Conservation (phyloP, 2,329 filamentous ascomycete genomes). For the Trichocomaceae sp. region DNA sequence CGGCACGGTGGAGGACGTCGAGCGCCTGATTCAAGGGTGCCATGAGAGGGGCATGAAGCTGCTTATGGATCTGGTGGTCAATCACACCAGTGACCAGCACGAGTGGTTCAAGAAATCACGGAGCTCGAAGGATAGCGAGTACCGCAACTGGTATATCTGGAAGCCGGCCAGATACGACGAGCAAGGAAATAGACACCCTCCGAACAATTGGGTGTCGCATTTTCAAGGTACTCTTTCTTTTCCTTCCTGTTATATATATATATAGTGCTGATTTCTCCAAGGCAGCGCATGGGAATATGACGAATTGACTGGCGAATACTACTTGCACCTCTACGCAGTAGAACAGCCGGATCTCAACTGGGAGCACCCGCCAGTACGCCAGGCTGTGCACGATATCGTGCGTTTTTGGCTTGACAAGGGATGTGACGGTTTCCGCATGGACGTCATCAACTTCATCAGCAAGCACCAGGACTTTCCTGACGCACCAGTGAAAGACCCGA, state of each 20-base stretch:
- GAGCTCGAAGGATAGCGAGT: neutral
- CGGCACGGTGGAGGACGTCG: conserved; percentile 42
- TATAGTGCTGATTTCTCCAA: conserved; percentile 1
- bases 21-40: conserved; percentile 38
- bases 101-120: conserved; percentile 9
- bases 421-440: conserved; percentile 67
- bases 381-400: conserved; percentile 67
- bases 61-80: conserved; percentile 45
- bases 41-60: conserved; percentile 43
- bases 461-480: conserved; percentile 53
- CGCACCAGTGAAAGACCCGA: conserved; percentile 28
- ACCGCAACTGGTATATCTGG: conserved; percentile 22
- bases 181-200: conserved; percentile 57
- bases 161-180: conserved; percentile 41
- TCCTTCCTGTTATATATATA: neutral
- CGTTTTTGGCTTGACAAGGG: conserved; percentile 72
- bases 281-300: conserved; percentile 54
- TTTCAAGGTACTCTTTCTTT: conserved; percentile 27
- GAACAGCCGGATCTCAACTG: conserved; percentile 83
- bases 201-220: conserved; percentile 62
- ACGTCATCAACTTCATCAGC: conserved; percentile 67
- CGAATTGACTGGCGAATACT: conserved; percentile 66
- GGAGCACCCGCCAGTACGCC: conserved; percentile 62
- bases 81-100: conserved; percentile 33
- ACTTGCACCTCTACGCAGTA: conserved; percentile 66